phyloP scores from a whole-genome alignment of 2,329 filamentous ascomycete species.

The Metarhizium humberi region DNA sequence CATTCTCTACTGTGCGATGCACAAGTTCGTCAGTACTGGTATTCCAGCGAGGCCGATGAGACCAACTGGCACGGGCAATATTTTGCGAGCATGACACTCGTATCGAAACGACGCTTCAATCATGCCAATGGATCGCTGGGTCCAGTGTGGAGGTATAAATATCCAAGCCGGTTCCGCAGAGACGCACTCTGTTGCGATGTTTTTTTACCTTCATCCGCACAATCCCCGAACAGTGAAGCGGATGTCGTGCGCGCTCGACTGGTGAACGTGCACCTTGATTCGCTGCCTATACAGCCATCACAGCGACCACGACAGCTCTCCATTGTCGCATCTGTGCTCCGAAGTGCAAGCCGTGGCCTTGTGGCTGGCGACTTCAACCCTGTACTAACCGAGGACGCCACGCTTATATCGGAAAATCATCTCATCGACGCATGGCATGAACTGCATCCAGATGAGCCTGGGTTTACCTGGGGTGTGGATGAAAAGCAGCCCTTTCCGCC shows the following conservation, averaged over 20 bases:
- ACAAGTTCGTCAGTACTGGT: constrained; percentile 12
- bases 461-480: constrained; percentile 28
- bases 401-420: constrained; percentile 19
- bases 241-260: constrained; percentile 15
- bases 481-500: constrained; percentile 22
- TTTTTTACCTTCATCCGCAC: constrained; percentile 6
- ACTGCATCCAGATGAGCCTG: constrained; percentile 17
- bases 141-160: constrained; percentile 21
- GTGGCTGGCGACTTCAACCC: constrained; percentile 32
- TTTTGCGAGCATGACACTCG: constrained; percentile 18
- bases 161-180: constrained; percentile 20
- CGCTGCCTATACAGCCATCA: constrained; percentile 17
- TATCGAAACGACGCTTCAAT: constrained; percentile 18
- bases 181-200: constrained; percentile 28
- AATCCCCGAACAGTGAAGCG: background rate
- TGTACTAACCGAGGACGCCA: constrained; percentile 23
- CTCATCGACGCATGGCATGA: constrained; percentile 26
- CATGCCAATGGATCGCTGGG: constrained; percentile 12
- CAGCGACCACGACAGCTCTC: constrained; percentile 20
- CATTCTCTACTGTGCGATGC: constrained; percentile 13
- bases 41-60: constrained; percentile 19
- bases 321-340: constrained; percentile 16
- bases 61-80: constrained; percentile 11
- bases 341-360: constrained; percentile 17
- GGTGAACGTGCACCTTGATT: constrained; percentile 31